Evolutionary conservation across 1,139 yeast species (phyloP).

Genomic region (Blastobotrys proliferans): DNA sequence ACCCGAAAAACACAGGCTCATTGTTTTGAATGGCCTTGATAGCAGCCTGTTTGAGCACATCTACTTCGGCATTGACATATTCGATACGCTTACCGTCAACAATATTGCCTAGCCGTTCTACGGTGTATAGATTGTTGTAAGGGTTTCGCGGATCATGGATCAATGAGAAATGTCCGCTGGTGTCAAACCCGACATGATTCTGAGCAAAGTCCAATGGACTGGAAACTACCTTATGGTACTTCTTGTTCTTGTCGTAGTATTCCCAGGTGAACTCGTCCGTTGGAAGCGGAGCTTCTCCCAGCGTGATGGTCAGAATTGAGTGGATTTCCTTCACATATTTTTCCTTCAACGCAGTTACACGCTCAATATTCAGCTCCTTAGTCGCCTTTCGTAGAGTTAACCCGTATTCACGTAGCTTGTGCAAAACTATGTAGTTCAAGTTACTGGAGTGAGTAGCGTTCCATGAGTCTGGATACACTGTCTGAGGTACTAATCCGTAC

Average conservation of each 20-base stretch:
- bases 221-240: conserved; percentile 43
- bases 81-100: conserved; percentile 60
- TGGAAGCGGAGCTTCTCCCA: conserved; percentile 63
- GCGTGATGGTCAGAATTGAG: conserved; percentile 49
- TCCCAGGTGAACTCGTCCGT: conserved; percentile 56
- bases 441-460: conserved; percentile 48
- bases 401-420: conserved; percentile 59
- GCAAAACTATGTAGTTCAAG: conserved; percentile 50
- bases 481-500: conserved; percentile 61
- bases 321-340: conserved; percentile 51
- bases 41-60: conserved; percentile 50
- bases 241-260: conserved; percentile 53
- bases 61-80: conserved; percentile 53
- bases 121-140: conserved; percentile 52
- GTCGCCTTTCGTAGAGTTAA: conserved; percentile 46
- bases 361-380: conserved; percentile 27
- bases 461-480: conserved; percentile 57
- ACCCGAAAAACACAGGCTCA: conserved; percentile 66
- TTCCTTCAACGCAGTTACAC: conserved; percentile 40
- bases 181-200: conserved; percentile 45
- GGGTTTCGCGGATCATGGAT: conserved; percentile 62
- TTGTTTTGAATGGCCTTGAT: conserved; percentile 55
- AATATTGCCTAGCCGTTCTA: conserved; percentile 57
- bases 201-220: conserved; percentile 54
- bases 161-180: conserved; percentile 49